phyloP scores from a whole-genome alignment of 805 yeast genomes.

The Saccharomyces eubayanus region DNA sequence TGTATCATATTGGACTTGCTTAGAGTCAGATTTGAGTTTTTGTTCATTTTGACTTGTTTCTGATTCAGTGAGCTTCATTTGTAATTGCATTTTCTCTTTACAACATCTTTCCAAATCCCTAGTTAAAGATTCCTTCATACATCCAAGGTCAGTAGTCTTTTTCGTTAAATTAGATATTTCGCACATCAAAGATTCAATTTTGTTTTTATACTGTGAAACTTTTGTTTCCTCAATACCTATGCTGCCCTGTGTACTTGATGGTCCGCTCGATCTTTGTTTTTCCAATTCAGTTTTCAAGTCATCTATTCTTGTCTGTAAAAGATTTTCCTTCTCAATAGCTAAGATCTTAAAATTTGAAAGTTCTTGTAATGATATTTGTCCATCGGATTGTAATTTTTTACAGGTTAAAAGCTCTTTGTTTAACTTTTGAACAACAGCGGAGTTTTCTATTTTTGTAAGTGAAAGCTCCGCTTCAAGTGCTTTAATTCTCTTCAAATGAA shows the following conservation, averaged over 20 bases:
- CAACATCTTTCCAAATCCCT: background rate
- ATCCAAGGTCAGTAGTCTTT: background rate
- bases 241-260: background rate
- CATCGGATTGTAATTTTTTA: background rate
- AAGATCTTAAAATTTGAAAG: background rate
- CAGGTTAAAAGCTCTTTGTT: constrained; percentile 19
- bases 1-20: constrained; percentile 3
- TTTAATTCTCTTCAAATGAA: background rate
- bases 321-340: background rate
- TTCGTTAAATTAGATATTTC: background rate
- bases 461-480: constrained; percentile 8
- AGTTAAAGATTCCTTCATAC: background rate
- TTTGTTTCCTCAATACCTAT: background rate
- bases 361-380: background rate
- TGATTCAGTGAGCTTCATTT: background rate
- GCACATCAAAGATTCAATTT: background rate
- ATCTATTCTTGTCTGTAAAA: background rate
- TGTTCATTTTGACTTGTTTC: background rate
- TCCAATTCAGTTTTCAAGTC: constrained; percentile 40
- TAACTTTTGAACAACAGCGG: constrained; percentile 44
- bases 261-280: constrained; percentile 38
- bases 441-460: constrained; percentile 51
- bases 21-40: background rate
- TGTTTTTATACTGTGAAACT: background rate
- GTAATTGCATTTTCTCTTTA: background rate